Base-by-base conservation (phyloP, 495 filamentous ascomycete species). In the Xylaria nigripes region DNA sequence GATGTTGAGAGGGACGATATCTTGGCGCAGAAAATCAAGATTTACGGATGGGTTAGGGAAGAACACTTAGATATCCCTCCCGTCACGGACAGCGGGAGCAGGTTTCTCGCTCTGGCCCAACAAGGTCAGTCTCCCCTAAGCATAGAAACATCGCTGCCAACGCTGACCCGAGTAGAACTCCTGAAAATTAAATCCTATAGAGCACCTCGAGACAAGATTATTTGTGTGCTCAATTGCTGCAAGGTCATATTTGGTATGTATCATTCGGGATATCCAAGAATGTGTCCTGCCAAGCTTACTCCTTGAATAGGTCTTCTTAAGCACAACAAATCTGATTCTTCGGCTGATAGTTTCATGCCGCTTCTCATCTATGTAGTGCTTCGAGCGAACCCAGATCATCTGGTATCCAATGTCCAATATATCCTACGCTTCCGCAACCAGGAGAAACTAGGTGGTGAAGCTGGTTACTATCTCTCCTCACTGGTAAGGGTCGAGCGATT, bases 361-460 rank as follows among this genome's bases (percentile, higher is more conserved):
- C 80, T 97, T 51, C 76, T 99, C 51, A 97, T 99, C 44, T 97
- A 94, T 61, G 92, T 95, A 43, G 90, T 97, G 2, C 76, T 99
- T 22, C 86, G 90, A 64, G 89, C 90, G 24, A 96, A 95, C 60
- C 94, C 94, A 0, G 90, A 95, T 42, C 88, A 96, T 67, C 75
- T 99, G 24, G 89, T 96, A 27, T 96, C 90, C 48, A 99, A 99
- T 64, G 90, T 97, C 6, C 93, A 97, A 68, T 99, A 99, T 67
- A 97, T 99, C 52, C 75, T 96, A 40, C 82, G 94, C 18, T 99
- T 99, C 71, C 83, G 93, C 51, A 95, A 96, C 61, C 94, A 95
- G 67, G 94, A 99, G 32, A 99, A 97, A 63, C 81, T 97, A 0
- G 86, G 87, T 41, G 93, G 93, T 6, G 93, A 99, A 73, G 92